Percentiles rank a stretch among this genome's conserved stretches.
Conservation (phyloP, 225 moss, liverwort and hornwort species). For the Antitrichia curtipendula region DNA sequence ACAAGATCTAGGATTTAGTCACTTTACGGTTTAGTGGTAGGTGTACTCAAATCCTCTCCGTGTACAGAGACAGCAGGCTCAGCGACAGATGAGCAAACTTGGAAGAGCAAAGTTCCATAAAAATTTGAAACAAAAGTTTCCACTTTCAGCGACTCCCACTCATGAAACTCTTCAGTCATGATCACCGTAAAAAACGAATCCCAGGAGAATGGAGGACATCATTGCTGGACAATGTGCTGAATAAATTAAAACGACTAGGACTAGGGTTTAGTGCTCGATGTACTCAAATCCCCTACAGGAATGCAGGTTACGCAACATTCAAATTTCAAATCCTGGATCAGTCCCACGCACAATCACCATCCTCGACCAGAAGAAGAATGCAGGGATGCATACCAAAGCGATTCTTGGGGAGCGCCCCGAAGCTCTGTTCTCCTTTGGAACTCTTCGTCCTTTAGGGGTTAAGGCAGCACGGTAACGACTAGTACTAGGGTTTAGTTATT, state of each 20-base stretch:
- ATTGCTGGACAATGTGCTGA: neutral
- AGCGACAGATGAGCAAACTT: constrained; percentile 31
- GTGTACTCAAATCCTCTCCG: neutral
- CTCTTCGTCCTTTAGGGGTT: neutral
- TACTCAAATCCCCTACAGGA: neutral
- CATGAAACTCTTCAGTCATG: neutral
- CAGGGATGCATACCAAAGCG: neutral
- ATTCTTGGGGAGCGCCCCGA: neutral
- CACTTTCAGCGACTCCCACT: neutral
- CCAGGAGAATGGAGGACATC: neutral
- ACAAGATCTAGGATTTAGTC: neutral
- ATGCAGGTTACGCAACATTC: neutral
- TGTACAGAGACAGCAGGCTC: constrained; percentile 15
- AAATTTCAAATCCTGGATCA: neutral
- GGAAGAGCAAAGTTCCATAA: neutral
- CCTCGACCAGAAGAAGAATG: neutral
- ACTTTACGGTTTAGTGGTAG: neutral
- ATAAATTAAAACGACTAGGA: neutral
- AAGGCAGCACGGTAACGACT: neutral
- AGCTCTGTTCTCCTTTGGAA: neutral
- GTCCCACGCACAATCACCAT: neutral
- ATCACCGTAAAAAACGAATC: neutral
- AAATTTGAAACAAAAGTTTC: neutral
- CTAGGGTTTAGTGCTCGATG: neutral
- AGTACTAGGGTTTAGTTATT: neutral